Evolutionary conservation across 305 asterid species (phyloP).

Genomic region (Fraxinus sp.): DNA sequence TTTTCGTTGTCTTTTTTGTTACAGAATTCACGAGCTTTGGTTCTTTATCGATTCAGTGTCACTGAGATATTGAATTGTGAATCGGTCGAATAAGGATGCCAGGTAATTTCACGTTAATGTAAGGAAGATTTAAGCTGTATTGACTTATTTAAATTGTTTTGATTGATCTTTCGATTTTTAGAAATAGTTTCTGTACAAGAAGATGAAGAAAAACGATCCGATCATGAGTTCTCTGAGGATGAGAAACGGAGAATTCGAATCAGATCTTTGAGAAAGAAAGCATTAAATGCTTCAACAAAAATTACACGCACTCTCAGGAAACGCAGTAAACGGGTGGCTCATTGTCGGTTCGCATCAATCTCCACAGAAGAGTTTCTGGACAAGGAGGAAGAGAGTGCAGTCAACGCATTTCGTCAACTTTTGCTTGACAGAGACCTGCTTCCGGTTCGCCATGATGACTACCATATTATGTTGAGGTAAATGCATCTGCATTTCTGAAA

Average conservation of each 20-base stretch:
- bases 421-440: conserved; percentile 73
- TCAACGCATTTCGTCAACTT: conserved; percentile 54
- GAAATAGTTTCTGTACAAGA: conserved; percentile 50
- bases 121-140: conserved; percentile 1
- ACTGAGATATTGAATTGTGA: conserved; percentile 24
- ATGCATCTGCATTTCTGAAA: conserved; percentile 11
- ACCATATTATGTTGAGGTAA: conserved; percentile 86
- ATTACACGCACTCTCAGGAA: conserved; percentile 46
- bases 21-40: conserved; percentile 14
- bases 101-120: conserved; percentile 38
- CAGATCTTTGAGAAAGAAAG: conserved; percentile 75
- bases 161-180: conserved; percentile 13
- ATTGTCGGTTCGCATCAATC: conserved; percentile 69
- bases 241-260: conserved; percentile 61
- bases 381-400: conserved; percentile 77
- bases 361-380: conserved; percentile 66
- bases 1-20: not conserved
- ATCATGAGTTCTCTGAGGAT: conserved; percentile 65
- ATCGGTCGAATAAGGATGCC: conserved; percentile 47
- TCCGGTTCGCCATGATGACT: conserved; percentile 84
- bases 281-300: conserved; percentile 58
- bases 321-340: conserved; percentile 53
- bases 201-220: conserved; percentile 59
- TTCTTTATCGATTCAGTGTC: conserved; percentile 37
- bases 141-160: conserved; percentile 8